Conservation (phyloP, 352 stramenopile genomes). For the Nothophytophthora sp. region DNA sequence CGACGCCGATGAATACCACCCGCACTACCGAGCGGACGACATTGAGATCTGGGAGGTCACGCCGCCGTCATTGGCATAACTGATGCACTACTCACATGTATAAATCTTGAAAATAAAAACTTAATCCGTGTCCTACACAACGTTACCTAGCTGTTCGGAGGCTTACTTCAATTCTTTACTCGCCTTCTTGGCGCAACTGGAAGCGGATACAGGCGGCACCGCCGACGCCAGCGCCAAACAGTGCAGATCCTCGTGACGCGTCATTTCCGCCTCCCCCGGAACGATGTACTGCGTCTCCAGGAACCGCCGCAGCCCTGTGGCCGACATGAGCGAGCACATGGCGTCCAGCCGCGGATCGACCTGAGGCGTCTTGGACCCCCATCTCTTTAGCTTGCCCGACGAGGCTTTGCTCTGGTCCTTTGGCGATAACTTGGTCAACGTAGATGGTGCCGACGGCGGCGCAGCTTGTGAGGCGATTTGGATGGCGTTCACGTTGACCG, state of each 20-base stretch:
- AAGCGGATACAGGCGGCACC: slow-evolving; percentile 20
- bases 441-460: background rate
- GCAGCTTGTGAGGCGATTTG: slow-evolving; percentile 1
- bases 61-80: background rate
- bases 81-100: background rate
- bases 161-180: slow-evolving; percentile 3
- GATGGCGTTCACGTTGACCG: slow-evolving; percentile 2
- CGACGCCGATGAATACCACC: slow-evolving; percentile 60
- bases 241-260: slow-evolving; percentile 65
- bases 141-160: background rate
- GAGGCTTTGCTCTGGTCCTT: background rate
- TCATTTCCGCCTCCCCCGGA: slow-evolving; percentile 20
- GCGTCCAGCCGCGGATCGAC: slow-evolving; percentile 63
- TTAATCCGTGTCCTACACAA: background rate
- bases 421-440: slow-evolving; percentile 12
- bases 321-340: slow-evolving; percentile 79
- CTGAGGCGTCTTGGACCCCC: slow-evolving; percentile 9
- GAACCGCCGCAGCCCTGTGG: slow-evolving; percentile 60
- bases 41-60: slow-evolving; percentile 89
- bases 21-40: slow-evolving; percentile 76
- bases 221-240: slow-evolving; percentile 36
- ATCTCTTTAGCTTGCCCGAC: slow-evolving; percentile 16
- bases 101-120: background rate
- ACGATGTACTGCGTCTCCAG: slow-evolving; percentile 62
- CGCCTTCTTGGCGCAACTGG: background rate